Evolutionary conservation across 805 yeast genomes (phyloP).

Genomic region (Kockiozyma suomiensis): DNA sequence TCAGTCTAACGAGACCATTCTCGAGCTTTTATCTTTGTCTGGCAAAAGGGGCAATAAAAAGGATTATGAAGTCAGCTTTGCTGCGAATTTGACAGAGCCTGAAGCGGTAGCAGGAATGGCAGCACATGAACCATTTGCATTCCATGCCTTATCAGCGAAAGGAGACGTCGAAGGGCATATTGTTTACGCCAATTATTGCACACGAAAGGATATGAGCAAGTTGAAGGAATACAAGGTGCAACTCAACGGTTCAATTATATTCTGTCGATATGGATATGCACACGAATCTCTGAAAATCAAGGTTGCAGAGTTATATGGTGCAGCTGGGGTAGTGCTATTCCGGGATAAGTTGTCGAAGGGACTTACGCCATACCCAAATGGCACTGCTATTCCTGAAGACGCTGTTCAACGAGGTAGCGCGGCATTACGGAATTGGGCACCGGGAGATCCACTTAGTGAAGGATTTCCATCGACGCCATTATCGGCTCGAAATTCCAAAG

Average conservation of each 20-base stretch:
- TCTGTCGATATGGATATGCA: slow-evolving; percentile 65
- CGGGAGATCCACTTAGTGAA: slow-evolving; percentile 81
- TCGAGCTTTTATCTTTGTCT: slow-evolving; percentile 30
- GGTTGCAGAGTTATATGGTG: slow-evolving; percentile 72
- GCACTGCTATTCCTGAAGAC: slow-evolving; percentile 76
- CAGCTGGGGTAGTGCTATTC: slow-evolving; percentile 65
- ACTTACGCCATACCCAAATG: slow-evolving; percentile 65
- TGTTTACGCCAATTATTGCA: slow-evolving; percentile 71
- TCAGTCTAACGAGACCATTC: slow-evolving; percentile 38
- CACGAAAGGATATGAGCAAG: slow-evolving; percentile 57
- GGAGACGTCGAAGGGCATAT: slow-evolving; percentile 72
- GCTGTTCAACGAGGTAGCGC: slow-evolving; percentile 78
- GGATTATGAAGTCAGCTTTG: slow-evolving; percentile 59
- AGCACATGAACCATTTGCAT: slow-evolving; percentile 46
- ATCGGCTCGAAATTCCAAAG: slow-evolving; percentile 48
- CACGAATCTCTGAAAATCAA: slow-evolving; percentile 76
- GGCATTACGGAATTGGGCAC: slow-evolving; percentile 58
- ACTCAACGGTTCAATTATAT: slow-evolving; percentile 60
- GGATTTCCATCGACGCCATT: slow-evolving; percentile 56
- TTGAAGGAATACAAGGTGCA: slow-evolving; percentile 52
- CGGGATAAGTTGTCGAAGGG: slow-evolving; percentile 65
- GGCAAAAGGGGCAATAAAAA: slow-evolving; percentile 41
- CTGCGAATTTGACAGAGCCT: slow-evolving; percentile 22
- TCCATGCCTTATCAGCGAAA: slow-evolving; percentile 72
- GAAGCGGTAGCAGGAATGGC: slow-evolving; percentile 21